Conservation (phyloP, 2,329 filamentous ascomycete species). For the Stemphylium vesicarium region DNA sequence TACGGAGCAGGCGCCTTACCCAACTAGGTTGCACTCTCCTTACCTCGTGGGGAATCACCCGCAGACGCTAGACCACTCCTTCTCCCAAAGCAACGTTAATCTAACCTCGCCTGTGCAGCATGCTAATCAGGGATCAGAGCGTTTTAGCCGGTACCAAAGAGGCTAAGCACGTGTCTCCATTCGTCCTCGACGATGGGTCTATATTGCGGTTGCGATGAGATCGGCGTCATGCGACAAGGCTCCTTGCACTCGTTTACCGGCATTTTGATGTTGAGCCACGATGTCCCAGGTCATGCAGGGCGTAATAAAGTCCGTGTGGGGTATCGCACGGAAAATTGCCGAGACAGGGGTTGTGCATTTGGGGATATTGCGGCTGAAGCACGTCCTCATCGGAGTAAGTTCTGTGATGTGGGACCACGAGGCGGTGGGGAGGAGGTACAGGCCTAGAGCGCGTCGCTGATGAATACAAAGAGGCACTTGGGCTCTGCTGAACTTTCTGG, state of each 20-base stretch:
- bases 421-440: background rate
- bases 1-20: constrained; percentile 25
- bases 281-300: constrained; percentile 3
- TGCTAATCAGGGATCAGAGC: background rate
- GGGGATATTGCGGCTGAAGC: constrained; percentile 18
- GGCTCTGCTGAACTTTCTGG: background rate
- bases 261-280: constrained; percentile 15
- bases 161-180: background rate
- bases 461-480: constrained; percentile 17
- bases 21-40: background rate
- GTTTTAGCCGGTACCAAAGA: constrained; percentile 12
- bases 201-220: constrained; percentile 13
- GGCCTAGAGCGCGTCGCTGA: constrained; percentile 26
- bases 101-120: constrained; percentile 1
- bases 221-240: background rate
- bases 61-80: background rate
- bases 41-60: constrained; percentile 10
- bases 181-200: background rate
- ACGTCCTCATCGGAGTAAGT: background rate
- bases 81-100: constrained; percentile 1
- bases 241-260: constrained; percentile 10
- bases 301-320: constrained; percentile 15
- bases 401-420: constrained; percentile 10
- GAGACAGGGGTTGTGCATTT: constrained; percentile 2
- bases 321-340: constrained; percentile 8